These are phyloP conservation scores for Paradendryphiella salina DNA, from an alignment of 2,329 filamentous ascomycete species.

Conservation along the genomic window DNA sequence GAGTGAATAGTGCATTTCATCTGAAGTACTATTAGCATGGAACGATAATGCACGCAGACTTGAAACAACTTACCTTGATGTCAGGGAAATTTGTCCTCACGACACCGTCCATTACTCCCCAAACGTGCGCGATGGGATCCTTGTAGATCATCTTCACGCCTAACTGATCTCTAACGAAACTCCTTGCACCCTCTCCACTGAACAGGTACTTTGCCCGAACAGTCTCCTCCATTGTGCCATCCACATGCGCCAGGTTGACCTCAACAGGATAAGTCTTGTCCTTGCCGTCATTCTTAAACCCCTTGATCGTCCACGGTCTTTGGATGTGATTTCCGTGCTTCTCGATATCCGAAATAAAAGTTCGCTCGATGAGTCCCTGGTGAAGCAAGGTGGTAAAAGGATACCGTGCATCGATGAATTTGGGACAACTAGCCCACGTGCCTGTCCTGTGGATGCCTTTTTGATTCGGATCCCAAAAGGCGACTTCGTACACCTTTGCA, in stretches of 20 bases:
- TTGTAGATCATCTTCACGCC: conserved; percentile 68
- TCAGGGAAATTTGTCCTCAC: conserved; percentile 66
- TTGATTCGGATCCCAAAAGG: conserved; percentile 64
- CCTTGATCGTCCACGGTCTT: conserved; percentile 64
- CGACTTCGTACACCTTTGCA: conserved; percentile 77
- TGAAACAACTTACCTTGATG: conserved; percentile 54
- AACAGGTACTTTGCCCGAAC: conserved; percentile 65
- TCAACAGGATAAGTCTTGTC: conserved; percentile 76
- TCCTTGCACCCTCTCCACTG: conserved; percentile 64
- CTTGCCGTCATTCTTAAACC: conserved; percentile 62
- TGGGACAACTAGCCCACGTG: conserved; percentile 84
- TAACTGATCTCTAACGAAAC: conserved; percentile 64
- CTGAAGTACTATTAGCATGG: conserved; percentile 39
- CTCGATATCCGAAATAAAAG: conserved; percentile 64
- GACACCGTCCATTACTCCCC: conserved; percentile 69
- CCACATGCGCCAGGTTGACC: conserved; percentile 75
- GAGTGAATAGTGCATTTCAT: conserved; percentile 71
- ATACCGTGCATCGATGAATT: conserved; percentile 70
- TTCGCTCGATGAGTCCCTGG: conserved; percentile 64
- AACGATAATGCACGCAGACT: not conserved
- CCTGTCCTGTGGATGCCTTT: conserved; percentile 63
- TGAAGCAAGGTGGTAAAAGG: conserved; percentile 66
- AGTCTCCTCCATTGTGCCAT: conserved; percentile 70
- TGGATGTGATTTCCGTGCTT: conserved; percentile 61
- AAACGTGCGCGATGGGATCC: conserved; percentile 65